These are phyloP conservation scores for Hortiboletus campestris DNA, from an alignment of 768 basidiomycete species.

Conservation along the genomic window DNA sequence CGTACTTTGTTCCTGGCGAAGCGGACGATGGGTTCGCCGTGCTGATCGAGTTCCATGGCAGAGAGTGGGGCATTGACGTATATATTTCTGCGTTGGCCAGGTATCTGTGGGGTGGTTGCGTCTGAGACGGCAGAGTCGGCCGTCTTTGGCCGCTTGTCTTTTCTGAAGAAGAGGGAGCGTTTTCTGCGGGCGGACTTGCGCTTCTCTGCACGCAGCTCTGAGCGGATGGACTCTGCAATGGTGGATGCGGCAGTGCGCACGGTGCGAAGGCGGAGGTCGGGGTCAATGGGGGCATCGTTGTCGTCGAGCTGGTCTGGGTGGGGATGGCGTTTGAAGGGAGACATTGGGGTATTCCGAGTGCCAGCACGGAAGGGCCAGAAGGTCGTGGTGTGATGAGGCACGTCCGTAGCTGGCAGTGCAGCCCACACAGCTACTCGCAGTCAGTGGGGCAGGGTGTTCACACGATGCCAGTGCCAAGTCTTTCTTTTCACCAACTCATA, in stretches of 20 bases:
- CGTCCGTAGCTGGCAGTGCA: too few relatives aligned
- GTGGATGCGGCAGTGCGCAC: slow-evolving; percentile 92
- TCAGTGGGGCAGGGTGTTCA: too few relatives aligned
- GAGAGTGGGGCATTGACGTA: slow-evolving; percentile 77
- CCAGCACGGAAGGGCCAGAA: slow-evolving; percentile 39
- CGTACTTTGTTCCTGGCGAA: slow-evolving; percentile 92
- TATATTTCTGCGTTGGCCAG: slow-evolving; percentile 65
- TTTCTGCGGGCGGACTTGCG: slow-evolving; percentile 45
- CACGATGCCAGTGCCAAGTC: too few relatives aligned
- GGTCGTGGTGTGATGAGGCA: too few relatives aligned
- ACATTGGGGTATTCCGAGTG: slow-evolving; percentile 32
- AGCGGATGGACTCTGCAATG: slow-evolving; percentile 80
- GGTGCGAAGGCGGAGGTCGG: slow-evolving; percentile 81
- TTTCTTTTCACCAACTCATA: too few relatives aligned
- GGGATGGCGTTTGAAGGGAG: slow-evolving; percentile 39
- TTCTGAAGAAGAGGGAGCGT: slow-evolving; percentile 57
- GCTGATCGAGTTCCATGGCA: slow-evolving; percentile 57
- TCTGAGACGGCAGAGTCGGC: slow-evolving; percentile 33
- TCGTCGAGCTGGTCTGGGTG: slow-evolving; percentile 44
- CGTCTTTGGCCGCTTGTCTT: slow-evolving; percentile 43
- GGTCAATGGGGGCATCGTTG: slow-evolving; percentile 71
- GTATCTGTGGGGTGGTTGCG: slow-evolving; percentile 33
- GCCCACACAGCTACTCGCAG: too few relatives aligned
- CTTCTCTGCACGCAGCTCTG: slow-evolving; percentile 67
- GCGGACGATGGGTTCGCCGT: slow-evolving; percentile 75